phyloP scores from a whole-genome alignment of 495 filamentous ascomycete genomes.

The Talaromyces liani region DNA sequence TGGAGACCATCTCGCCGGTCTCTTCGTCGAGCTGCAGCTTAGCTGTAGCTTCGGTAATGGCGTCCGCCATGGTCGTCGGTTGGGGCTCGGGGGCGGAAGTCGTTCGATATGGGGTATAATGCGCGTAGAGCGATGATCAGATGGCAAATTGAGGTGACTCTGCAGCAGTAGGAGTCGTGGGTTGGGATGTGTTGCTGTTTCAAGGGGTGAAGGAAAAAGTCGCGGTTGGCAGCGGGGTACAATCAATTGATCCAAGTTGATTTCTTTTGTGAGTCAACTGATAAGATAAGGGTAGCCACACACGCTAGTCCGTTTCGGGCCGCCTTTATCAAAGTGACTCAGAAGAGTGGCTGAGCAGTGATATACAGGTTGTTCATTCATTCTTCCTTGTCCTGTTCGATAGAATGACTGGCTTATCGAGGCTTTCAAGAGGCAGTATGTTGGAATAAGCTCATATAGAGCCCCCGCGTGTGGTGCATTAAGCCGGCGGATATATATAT shows the following conservation, averaged over 20 bases:
- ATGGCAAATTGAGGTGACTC: background rate
- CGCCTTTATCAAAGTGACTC: background rate
- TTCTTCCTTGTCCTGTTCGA: background rate
- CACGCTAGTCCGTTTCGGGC: background rate
- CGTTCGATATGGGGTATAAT: background rate
- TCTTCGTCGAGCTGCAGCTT: constrained; percentile 59
- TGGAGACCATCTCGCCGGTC: constrained; percentile 60
- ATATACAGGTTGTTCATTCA: background rate
- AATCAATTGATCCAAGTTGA: background rate
- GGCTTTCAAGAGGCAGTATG: background rate
- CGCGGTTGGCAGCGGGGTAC: background rate
- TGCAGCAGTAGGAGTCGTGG: background rate
- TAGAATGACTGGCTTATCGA: background rate
- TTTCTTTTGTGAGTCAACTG: background rate
- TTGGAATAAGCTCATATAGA: no score
- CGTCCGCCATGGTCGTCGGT: constrained; percentile 44
- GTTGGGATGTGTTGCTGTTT: background rate
- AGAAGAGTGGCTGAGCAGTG: background rate
- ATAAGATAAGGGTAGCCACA: background rate
- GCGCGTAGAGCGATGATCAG: background rate
- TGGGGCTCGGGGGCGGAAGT: background rate
- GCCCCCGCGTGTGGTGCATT: no score
- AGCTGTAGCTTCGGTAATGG: constrained; percentile 40
- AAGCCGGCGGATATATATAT: no score
- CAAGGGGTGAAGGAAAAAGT: background rate